Evolutionary conservation across 495 filamentous ascomycete species (phyloP), one percentile per base, ranked within the genome.

Genomic region (Delitschia confertaspora): DNA sequence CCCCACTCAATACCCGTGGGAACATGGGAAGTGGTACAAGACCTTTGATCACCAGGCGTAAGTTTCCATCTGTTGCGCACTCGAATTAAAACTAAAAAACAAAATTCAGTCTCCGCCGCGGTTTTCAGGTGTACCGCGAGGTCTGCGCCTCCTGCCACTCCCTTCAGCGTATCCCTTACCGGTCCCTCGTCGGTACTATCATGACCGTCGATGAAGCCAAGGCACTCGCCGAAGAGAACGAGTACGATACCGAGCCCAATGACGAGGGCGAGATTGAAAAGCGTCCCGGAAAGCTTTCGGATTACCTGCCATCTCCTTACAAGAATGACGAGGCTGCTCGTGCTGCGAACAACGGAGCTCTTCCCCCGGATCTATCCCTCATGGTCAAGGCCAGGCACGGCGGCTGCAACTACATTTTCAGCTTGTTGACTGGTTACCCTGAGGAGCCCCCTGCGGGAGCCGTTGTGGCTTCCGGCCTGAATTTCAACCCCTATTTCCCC

Each of bases 401-500:
- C 60, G 91, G 91, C 51, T 95, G 89, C 76, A 75, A 99, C 70
- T 99, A 99, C 72, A 80, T 99, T 65, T 99, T 96, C 75, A 82
- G 69, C 62, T 74, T 99, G 55, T 69, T 99, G 63, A 99, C 91
- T n/a, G 91, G 91, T 47, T 99, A 99, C 65, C 91, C 91, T 42
- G 91, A 99, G 56, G 89, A 99, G 70, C 76, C 87, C 34, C 91
- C 91, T 9, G 82, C 91, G 29, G 91, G 91, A 57, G 85, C 79
- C 47, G 64, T 69, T 47, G 77, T 99, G 51, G 73, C 75, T 45
- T 74, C 79, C 45, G 91, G 91, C 50, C 78, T 99, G 63, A 93
- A 96, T 76, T 99, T 99, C 78, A 99, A 99, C 78, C 91, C 91
- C 20, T 99, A 95, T 73, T 99, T 99, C 79, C 91, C 91, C 38